phyloP scores from a whole-genome alignment of 441 rosid species.

The Arabidopsis hybrid region DNA sequence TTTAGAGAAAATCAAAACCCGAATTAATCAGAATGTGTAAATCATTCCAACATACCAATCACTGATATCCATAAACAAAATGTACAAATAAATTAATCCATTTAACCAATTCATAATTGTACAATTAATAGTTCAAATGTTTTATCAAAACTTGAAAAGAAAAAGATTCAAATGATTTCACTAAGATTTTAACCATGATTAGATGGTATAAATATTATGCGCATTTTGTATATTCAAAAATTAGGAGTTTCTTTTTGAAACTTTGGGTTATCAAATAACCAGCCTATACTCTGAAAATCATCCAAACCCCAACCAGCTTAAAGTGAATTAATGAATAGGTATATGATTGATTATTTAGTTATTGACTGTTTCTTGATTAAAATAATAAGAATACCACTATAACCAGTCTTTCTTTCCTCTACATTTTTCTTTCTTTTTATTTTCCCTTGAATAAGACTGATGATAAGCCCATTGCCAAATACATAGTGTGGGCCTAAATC shows the following conservation, averaged over 20 bases:
- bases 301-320: not conserved
- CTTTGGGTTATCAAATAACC: not conserved
- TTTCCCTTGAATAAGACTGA: not conserved
- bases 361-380: not conserved
- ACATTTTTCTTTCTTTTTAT: not conserved
- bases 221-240: not conserved
- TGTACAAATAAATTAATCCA: not conserved
- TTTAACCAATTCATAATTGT: not conserved
- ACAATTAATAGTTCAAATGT: not conserved
- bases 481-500: slow-evolving; percentile 14
- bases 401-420: slow-evolving; percentile 1
- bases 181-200: not conserved
- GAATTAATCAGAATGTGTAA: not conserved
- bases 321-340: slow-evolving; percentile 1
- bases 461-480: slow-evolving; percentile 28
- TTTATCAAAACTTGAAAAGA: not conserved
- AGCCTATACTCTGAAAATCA: not conserved
- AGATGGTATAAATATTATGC: not conserved
- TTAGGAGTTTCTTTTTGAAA: no score
- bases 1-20: not conserved
- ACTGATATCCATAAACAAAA: not conserved
- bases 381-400: not conserved
- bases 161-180: no score
- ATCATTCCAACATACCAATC: not conserved
- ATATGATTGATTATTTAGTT: not conserved